phyloP scores from a whole-genome alignment of 257 asterid species.

The Jacaranda copaia region DNA sequence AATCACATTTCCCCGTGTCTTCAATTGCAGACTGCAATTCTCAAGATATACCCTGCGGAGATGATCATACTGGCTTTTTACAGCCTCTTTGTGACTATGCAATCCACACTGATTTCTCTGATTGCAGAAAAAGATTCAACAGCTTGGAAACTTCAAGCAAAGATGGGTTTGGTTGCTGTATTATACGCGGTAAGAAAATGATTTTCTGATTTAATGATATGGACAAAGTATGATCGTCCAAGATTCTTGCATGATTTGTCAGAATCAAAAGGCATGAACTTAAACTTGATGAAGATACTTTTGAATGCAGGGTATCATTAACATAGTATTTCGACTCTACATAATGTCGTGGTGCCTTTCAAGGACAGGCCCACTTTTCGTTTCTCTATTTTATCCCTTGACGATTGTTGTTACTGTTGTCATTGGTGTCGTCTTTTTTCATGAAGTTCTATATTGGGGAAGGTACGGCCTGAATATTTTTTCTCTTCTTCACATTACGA shows the following conservation, averaged over 20 bases:
- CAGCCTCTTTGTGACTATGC: conserved; percentile 55
- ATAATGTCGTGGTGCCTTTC: conserved; percentile 66
- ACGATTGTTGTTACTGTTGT: conserved; percentile 51
- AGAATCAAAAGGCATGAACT: too few relatives aligned
- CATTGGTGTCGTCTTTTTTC: conserved; percentile 49
- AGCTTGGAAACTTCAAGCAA: conserved; percentile 57
- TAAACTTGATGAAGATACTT: neutral
- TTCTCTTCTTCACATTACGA: neutral
- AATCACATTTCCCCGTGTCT: neutral
- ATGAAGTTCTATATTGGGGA: conserved; percentile 60
- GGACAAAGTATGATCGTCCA: neutral
- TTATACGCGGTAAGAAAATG: conserved; percentile 49
- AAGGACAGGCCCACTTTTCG: conserved; percentile 67
- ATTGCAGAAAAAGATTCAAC: conserved; percentile 47
- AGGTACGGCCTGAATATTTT: conserved; percentile 39
- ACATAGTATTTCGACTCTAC: conserved; percentile 55
- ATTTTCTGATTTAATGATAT: neutral
- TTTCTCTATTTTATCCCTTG: conserved; percentile 62
- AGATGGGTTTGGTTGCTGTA: conserved; percentile 51
- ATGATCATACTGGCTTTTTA: conserved; percentile 55
- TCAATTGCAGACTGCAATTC: conserved; percentile 50
- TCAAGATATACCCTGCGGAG: conserved; percentile 59
- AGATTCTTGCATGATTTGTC: neutral
- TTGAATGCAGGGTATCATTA: conserved; percentile 53
- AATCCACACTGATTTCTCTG: conserved; percentile 49